Conservation (phyloP, 148 eudicot genomes). For the Rheum nobile region DNA sequence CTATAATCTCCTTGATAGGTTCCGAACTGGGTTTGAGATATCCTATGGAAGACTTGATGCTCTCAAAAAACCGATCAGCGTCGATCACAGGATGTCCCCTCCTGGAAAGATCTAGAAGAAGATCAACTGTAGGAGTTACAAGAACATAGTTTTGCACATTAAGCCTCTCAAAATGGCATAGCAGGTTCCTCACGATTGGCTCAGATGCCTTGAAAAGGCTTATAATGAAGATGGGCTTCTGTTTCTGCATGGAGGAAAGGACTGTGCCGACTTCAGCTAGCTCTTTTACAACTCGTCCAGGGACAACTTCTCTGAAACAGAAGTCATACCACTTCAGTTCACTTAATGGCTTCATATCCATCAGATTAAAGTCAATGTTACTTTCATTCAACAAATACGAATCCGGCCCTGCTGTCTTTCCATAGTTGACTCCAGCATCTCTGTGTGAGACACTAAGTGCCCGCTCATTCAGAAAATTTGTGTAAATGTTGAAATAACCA, state of each 20-base stretch:
- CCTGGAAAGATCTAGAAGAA: constrained; percentile 64
- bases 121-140: constrained; percentile 42
- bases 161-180: constrained; percentile 81
- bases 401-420: constrained; percentile 88
- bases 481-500: constrained; percentile 81
- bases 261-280: constrained; percentile 37
- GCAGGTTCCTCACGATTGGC: constrained; percentile 38
- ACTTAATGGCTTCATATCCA: constrained; percentile 48
- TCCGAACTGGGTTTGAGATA: constrained; percentile 23
- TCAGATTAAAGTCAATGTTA: constrained; percentile 29
- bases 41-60: constrained; percentile 15
- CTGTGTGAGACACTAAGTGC: constrained; percentile 85
- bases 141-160: constrained; percentile 57
- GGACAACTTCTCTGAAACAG: constrained; percentile 71
- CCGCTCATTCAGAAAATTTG: constrained; percentile 58
- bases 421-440: constrained; percentile 92
- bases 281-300: constrained; percentile 42
- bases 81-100: constrained; percentile 77
- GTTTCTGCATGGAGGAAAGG: constrained; percentile 43
- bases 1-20: constrained; percentile 32
- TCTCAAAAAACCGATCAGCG: constrained; percentile 30
- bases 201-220: constrained; percentile 34
- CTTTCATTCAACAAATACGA: constrained; percentile 47
- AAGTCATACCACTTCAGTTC: constrained; percentile 77
- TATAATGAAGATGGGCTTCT: constrained; percentile 44